Base-by-base conservation (phyloP, 2,329 filamentous ascomycete genomes). In the Reticulascus tulasneorum region DNA sequence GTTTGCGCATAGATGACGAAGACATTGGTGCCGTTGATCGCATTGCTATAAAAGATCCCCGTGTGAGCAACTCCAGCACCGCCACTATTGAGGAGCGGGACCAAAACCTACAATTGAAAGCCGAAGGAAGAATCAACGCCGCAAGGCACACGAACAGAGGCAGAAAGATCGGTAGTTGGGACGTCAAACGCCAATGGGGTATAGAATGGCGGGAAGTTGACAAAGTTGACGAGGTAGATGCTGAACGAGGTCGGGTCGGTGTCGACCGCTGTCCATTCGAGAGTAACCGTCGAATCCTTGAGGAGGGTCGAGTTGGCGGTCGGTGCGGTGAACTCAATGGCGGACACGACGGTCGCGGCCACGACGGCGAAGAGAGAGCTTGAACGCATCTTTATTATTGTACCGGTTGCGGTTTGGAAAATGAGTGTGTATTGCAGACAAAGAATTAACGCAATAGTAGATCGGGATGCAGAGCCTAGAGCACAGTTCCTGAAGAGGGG, bases 211-310 rank as follows among this genome's bases (percentile, higher is more conserved):
- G 63, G 63, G 56, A 59, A 67, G 49, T 63, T 58, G 44, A 64
- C 58, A 47, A 67, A 67, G 59, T 67, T 66, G 54, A 63, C 61
- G 35, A 67, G 58, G 44, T 59, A 66, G 44, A 67, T 47, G 16
- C 55, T 56, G 59, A 71, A 83, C 6, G 74, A 79, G n/a, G 59
- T 60, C 12, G 66, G 71, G 27, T 73, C 70, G 1, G 68, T 71
- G 51, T 84, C 80, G 24, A 84, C 80, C 49, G 84, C 84, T 47
- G 62, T 53, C 79, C 79, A 84, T 20, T 52, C 49, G 25, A 66
- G 53, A 25, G 47, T 49, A 44, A 55, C 41, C 23, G 47, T 53
- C 20, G 51, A 45, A 24, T 63, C 63, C 39, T 60, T 60, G 24
- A 47, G 39, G 37, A 63, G 43, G 39, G 61, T 62, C n/a, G 55